Conservation (phyloP, 2,329 filamentous ascomycete species). For the Penicillium hordei region DNA sequence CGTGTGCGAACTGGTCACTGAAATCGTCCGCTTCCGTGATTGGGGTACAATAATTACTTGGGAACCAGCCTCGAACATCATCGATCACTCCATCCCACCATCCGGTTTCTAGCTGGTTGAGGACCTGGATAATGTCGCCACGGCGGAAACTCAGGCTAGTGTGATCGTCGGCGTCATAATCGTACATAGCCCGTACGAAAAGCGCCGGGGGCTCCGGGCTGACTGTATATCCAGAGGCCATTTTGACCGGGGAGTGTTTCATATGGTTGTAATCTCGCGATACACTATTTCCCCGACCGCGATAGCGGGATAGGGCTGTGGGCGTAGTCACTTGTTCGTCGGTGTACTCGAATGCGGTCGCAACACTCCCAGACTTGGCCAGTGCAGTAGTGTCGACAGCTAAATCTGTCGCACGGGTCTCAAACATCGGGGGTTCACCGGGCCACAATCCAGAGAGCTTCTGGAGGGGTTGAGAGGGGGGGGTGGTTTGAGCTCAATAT, state of each 20-base stretch:
- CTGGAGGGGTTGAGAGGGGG: not conserved
- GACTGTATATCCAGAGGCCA: slow-evolving; percentile 33
- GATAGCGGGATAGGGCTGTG: slow-evolving; percentile 30
- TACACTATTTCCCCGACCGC: slow-evolving; percentile 33
- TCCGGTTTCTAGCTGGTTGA: slow-evolving; percentile 94
- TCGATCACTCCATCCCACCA: slow-evolving; percentile 99
- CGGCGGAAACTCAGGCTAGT: slow-evolving; percentile 96
- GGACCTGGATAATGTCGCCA: slow-evolving; percentile 96
- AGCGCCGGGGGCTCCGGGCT: slow-evolving; percentile 54
- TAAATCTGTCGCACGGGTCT: slow-evolving; percentile 35
- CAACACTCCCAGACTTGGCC: slow-evolving; percentile 39
- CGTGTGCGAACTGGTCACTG: slow-evolving; percentile 60
- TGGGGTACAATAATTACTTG: slow-evolving; percentile 95
- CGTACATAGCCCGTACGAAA: slow-evolving; percentile 94
- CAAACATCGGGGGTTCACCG: slow-evolving; percentile 33
- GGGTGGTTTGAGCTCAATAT: slow-evolving; percentile 15
- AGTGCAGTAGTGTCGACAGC: slow-evolving; percentile 34
- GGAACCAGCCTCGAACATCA: slow-evolving; percentile 95
- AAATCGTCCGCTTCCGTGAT: slow-evolving; percentile 75
- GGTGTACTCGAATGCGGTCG: slow-evolving; percentile 46
- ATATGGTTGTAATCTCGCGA: slow-evolving; percentile 25
- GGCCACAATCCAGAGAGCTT: slow-evolving; percentile 8
- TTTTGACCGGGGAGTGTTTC: slow-evolving; percentile 31
- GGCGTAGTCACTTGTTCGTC: slow-evolving; percentile 38
- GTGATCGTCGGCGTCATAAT: slow-evolving; percentile 96